Base-by-base conservation (phyloP, 371 early-diverging fungal species). In the Umbelopsis sp. region DNA sequence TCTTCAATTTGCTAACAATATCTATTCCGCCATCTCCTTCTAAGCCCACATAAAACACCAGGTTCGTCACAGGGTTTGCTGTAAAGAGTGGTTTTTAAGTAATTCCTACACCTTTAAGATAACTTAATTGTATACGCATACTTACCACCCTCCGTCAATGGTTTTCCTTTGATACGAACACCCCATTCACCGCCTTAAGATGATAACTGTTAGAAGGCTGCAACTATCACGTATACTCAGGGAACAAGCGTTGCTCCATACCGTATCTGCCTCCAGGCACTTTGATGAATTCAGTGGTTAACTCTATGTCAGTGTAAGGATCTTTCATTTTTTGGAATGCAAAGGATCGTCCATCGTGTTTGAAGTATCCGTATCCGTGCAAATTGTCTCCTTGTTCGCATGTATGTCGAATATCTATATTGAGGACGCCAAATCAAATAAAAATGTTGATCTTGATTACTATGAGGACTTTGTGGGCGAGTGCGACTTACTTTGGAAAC, bases 321-420 rank as follows among this genome's bases (percentile, higher is more conserved):
- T 98, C 97, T 14, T 83, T 82, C 65, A 98, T 85, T 18, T 76
- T 79, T 76, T 98, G 96, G 35, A 84, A 72, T 41, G 92, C 96
- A 81, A 88, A 96, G 29, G 75, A 72, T 52, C 94, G 82, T 12
- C 96, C 97, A 74, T 97, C 94, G 72, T 96, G 96, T 70, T 91
- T 88, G 52, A 85, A 79, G 83, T 94, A 98, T n/a, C 93, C 94
- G 77, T 97, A 97, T 22, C 90, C 87, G 44, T 79, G 76, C 46
- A 96, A 77, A 29, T 85, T 79, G 70, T 96, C 94, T 24, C 87
- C 87, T 63, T 95, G 93, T 65, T 97, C 96, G 74, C 97, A 98
- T 18, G 90, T 84, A 69, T 97, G 96, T 3, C 97, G 88, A 44
- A 94, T 87, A 20, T 87, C 90, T 91, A 10, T 53, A 25, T n/a